Percentiles rank a stretch among this genome's conserved stretches.
These are phyloP conservation scores for Lablab purpureus DNA, from an alignment of 306 rosid genomes.

Conservation along the genomic window DNA sequence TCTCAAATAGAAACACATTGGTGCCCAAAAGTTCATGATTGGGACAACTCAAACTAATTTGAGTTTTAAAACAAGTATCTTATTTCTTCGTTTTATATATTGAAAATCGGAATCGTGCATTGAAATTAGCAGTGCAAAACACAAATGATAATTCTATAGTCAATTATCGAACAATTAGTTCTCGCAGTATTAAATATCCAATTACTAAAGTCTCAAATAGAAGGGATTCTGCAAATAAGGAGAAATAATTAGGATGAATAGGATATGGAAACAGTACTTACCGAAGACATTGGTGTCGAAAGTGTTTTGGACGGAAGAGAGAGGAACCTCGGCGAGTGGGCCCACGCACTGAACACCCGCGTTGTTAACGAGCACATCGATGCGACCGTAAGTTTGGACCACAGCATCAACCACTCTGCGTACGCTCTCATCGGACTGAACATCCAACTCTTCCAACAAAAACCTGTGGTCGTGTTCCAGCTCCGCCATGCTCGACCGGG, in stretches of 20 bases:
- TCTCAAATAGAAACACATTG: background rate
- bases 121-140: too few species aligned
- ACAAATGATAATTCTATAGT: too few species aligned
- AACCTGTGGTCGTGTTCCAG: slow-evolving; percentile 62
- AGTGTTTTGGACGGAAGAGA: slow-evolving; percentile 61
- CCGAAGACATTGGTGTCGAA: slow-evolving; percentile 83
- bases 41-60: too few species aligned
- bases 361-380: slow-evolving; percentile 83
- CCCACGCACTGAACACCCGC: slow-evolving; percentile 86
- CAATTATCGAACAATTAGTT: too few species aligned
- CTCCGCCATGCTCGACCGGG: slow-evolving; percentile 63
- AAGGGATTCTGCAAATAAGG: background rate
- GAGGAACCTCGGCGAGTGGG: slow-evolving; percentile 81
- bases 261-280: background rate
- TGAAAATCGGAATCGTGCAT: too few species aligned
- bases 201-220: too few species aligned
- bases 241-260: background rate
- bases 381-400: slow-evolving; percentile 58
- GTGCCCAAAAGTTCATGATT: too few species aligned
- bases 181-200: background rate
- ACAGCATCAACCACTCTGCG: slow-evolving; percentile 53
- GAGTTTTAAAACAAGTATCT: too few species aligned
- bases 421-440: slow-evolving; percentile 76
- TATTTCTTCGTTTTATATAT: too few species aligned
- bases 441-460: slow-evolving; percentile 74